Evolutionary conservation across 495 filamentous ascomycete genomes (phyloP).

Genomic region (Cercophora scortea): DNA sequence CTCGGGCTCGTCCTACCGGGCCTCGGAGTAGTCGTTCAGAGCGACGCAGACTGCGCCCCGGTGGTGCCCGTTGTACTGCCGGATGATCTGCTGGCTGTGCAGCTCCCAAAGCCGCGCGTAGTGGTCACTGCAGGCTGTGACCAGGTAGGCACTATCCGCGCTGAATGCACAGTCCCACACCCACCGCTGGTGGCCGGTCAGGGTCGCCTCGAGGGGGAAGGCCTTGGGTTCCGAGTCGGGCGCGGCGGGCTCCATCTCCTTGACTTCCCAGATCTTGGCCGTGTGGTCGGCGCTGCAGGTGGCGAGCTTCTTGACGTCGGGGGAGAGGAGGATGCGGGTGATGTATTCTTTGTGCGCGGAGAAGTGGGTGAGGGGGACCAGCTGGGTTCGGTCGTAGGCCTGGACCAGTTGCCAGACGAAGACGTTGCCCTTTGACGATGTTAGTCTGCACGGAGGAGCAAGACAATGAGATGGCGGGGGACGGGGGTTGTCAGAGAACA

Average conservation of each 20-base stretch:
- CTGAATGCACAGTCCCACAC: conserved; percentile 99
- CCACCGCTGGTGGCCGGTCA: conserved; percentile 94
- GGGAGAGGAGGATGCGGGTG: conserved; percentile 89
- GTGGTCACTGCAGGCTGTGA: conserved; percentile 97
- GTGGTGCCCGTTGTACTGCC: conserved; percentile 97
- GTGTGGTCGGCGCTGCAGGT: conserved; percentile 98
- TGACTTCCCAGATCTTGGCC: conserved; percentile 93
- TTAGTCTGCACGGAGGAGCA: not conserved
- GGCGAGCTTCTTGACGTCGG: conserved; percentile 93
- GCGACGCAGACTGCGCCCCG: conserved; percentile 93
- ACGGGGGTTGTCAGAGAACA: not conserved
- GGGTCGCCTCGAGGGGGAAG: conserved; percentile 78
- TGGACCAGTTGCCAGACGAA: conserved; percentile 93
- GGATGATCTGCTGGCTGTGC: conserved; percentile 73
- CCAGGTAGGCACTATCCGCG: conserved; percentile 90
- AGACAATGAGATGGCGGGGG: not conserved
- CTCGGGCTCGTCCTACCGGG: conserved; percentile 30
- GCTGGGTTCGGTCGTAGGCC: conserved; percentile 72
- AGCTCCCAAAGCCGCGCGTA: conserved; percentile 97
- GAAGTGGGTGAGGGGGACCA: conserved; percentile 88
- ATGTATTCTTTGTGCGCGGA: conserved; percentile 89
- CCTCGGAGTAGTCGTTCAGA: conserved; percentile 91
- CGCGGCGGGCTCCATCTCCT: conserved; percentile 46
- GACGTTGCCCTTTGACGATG: conserved; percentile 67
- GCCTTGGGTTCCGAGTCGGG: conserved; percentile 32